Base-by-base conservation (phyloP, 163 green algal genomes). In the Dunaliella salina region DNA sequence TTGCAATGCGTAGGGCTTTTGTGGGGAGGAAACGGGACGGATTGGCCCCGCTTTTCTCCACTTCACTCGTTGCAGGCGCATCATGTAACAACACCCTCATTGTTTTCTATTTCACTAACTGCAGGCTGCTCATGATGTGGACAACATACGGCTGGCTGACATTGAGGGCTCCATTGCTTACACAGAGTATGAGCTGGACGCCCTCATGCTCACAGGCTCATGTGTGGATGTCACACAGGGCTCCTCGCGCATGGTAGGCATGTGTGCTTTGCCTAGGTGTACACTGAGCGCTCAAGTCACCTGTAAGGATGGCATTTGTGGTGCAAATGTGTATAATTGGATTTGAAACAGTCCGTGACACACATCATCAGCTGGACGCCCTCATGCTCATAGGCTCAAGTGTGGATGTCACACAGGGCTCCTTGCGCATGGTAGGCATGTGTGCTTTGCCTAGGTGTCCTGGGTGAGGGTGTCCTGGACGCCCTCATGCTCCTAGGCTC, bases 131-230 rank as follows among this genome's bases (percentile, higher is more conserved):
- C 87, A 96, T 34, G 97, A 99, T 89, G 87, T 98, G 67, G 97
- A 99, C 93, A 99, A 99, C 91, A 89, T 99, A 45, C 87, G 91
- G 8, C 91, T 99, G 83, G 91, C 84, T 25, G 89, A 92, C 82
- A 80, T 91, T 25, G 81, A 83, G 8, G 88, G 89, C 63, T 71
- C 72, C 26, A 83, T 83, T 30, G 50, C 82, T 32, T 86, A 91
- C 26, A 93, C 93, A n/a, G 85, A 94, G 87, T 97, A 94, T 80
- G 91, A 97, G 89, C 92, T 98, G 81, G 94, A 97, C 67, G 91
- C 93, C 0, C 88, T 98, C 26, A 93, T 98, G 90, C 87, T 98
- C n/a, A 96, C 93, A 17, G 96, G 96, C 20, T 93, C 88, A 40
- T 98, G 95, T 90, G 89, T 86, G 32, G 90, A 93, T 29, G 81